Base-by-base conservation (phyloP, 1,139 yeast genomes). In the Geotrichum siamense region DNA sequence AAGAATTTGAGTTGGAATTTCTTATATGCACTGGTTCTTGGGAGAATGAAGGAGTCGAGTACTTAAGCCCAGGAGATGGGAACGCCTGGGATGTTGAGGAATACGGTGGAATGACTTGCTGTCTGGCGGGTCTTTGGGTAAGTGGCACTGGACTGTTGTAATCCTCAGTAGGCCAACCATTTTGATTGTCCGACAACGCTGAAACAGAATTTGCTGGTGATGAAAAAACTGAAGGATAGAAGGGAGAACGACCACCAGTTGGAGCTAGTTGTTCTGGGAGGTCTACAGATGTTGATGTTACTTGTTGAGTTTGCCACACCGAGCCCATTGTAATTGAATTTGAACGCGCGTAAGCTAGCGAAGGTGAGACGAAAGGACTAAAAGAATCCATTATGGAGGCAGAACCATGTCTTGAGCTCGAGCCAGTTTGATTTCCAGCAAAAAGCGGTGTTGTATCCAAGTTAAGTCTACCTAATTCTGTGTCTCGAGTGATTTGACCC, bases 401-500 rank as follows among this genome's bases (percentile, higher is more conserved):
- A 15, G 47, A 32, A 16, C 40, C 33, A 19, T 30, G 31, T 19
- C 36, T 29, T 27, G 27, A 27, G 21, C 29, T 29, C 3, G 44
- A 40, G 8, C 44, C 27, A 3, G n/a, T 20, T n/a, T 32, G 17
- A 15, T 38, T 29, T 20, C 44, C 40, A 20, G 27, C 40, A 22
- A 26, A 25, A 16, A 34, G 10, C 29, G 29, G 16, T 16, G 34
- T 30, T n/a, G 39, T 28, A 39, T 39, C 45, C 10, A 31, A 20
- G 23, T 38, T 39, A 9, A 44, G 31, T n/a, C 42, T 30, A 8
- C 71, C 58, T 34, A 77, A 59, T 56, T 83, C 93, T 32, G 82
- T 74, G 51, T 82, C 89, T 53, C 86, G 69, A 0, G 94, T 83
- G 30, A 86, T 84, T 49, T 83, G 93, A 10, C 85, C 86, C 16